phyloP scores from a whole-genome alignment of 1,284 basidiomycete genomes.

The Cutaneotrichosporon dermatis region DNA sequence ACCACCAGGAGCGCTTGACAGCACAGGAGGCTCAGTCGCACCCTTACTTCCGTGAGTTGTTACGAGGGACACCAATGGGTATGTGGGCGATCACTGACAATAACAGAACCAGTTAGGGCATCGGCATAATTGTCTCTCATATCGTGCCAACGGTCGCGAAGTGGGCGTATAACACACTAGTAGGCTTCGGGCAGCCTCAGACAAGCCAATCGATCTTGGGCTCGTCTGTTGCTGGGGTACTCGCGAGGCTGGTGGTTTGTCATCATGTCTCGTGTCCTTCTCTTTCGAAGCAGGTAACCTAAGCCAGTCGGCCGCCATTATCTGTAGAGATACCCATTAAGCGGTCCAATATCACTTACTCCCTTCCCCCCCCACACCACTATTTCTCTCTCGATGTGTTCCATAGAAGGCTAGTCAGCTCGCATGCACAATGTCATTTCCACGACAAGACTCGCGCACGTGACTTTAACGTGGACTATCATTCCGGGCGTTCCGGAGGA shows the following conservation, averaged over 20 bases:
- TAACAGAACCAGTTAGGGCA: slow-evolving; percentile 19
- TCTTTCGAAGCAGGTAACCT: too few species aligned
- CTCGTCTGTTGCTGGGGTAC: too few species aligned
- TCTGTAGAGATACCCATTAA: background rate
- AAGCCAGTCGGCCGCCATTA: background rate
- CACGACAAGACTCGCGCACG: too few species aligned
- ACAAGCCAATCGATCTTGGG: too few species aligned
- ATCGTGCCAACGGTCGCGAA: background rate
- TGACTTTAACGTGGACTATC: too few species aligned
- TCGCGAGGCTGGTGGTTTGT: too few species aligned
- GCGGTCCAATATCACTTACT: background rate
- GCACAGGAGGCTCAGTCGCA: slow-evolving; percentile 85
- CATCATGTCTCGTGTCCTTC: too few species aligned
- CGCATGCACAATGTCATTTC: background rate
- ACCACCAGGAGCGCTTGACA: slow-evolving; percentile 94
- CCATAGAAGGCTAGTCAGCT: background rate
- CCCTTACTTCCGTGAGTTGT: slow-evolving; percentile 73
- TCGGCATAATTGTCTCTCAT: slow-evolving; percentile 2
- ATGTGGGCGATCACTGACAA: slow-evolving; percentile 47
- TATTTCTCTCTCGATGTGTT: background rate
- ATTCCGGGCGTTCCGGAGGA: too few species aligned
- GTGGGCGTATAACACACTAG: background rate
- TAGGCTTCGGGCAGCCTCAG: background rate
- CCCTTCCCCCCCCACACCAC: background rate
- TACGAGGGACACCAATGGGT: slow-evolving; percentile 55